phyloP scores from a whole-genome alignment of 495 filamentous ascomycete genomes.

The Tricharina praecox region DNA sequence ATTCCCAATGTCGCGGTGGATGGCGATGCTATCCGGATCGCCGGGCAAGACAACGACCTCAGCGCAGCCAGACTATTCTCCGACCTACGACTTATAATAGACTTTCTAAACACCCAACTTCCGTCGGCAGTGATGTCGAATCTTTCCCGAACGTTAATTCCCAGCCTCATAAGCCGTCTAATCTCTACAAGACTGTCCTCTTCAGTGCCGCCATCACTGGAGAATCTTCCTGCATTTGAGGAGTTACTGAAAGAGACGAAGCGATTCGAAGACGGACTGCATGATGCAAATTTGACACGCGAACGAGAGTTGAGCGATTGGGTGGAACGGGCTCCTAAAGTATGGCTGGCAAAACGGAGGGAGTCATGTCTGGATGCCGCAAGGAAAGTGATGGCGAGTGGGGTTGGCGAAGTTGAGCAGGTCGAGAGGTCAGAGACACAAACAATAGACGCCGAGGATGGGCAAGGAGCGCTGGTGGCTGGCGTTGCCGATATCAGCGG shows the following conservation, averaged over 20 bases:
- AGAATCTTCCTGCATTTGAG: conserved; percentile 53
- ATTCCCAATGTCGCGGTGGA: conserved; percentile 25
- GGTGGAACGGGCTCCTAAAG: conserved; percentile 56
- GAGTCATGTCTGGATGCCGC: conserved; percentile 59
- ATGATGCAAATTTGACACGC: conserved; percentile 47
- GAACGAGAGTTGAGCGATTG: conserved; percentile 57
- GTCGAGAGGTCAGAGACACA: conserved; percentile 79
- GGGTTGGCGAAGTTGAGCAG: conserved; percentile 42
- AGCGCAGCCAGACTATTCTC: conserved; percentile 32
- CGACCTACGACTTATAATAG: conserved; percentile 45
- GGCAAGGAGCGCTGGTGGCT: conserved; percentile 21
- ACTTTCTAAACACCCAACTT: conserved; percentile 46
- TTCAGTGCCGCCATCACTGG: conserved; percentile 54
- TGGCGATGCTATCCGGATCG: conserved; percentile 30
- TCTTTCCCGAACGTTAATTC: conserved; percentile 51
- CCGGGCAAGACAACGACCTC: conserved; percentile 29
- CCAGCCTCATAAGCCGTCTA: conserved; percentile 45
- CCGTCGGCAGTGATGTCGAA: conserved; percentile 44
- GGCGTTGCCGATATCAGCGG: conserved; percentile 3
- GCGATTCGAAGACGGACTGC: conserved; percentile 45
- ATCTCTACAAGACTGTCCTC: conserved; percentile 57
- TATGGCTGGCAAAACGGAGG: conserved; percentile 74
- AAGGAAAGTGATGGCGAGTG: conserved; percentile 46
- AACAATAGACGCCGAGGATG: conserved; percentile 50
- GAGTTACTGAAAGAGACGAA: conserved; percentile 41